A percentile compares a stretch with the other conserved stretches of the same genome.
Conservation (phyloP, 257 asterid species). For the Schizonepeta tenuifolia region DNA sequence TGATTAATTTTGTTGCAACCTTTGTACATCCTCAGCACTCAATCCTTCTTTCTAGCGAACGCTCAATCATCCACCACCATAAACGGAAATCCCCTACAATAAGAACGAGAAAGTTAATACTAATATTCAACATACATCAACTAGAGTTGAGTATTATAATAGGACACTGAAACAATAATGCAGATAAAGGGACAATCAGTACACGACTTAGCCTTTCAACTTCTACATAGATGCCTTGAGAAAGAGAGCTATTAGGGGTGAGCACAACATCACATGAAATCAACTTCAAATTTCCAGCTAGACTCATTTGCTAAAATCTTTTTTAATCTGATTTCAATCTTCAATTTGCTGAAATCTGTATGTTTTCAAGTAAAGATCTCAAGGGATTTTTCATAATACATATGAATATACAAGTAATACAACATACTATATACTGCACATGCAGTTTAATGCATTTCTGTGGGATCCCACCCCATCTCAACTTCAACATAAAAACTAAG, state of each 20-base stretch:
- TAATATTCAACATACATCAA: not conserved
- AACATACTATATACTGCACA: not conserved
- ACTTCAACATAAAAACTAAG: not conserved
- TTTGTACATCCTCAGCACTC: slow-evolving; percentile 25
- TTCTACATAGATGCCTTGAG: too few relatives aligned
- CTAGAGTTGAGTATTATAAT: not conserved
- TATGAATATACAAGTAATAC: too few relatives aligned
- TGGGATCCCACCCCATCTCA: not conserved
- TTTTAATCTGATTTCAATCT: too few relatives aligned
- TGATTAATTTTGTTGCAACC: slow-evolving; percentile 4
- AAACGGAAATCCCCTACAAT: slow-evolving; percentile 50
- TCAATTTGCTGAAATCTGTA: too few relatives aligned
- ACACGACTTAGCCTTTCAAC: too few relatives aligned
- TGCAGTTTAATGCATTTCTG: not conserved
- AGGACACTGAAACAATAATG: not conserved
- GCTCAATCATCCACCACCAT: slow-evolving; percentile 48
- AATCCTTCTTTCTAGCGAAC: slow-evolving; percentile 4
- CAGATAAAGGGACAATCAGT: not conserved
- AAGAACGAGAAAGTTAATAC: slow-evolving; percentile 21
- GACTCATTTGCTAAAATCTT: too few relatives aligned
- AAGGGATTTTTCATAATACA: too few relatives aligned
- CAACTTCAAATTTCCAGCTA: too few relatives aligned
- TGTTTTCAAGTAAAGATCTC: too few relatives aligned
- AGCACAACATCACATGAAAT: too few relatives aligned
- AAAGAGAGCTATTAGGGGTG: too few relatives aligned